Percentiles rank a stretch among this genome's conserved stretches.
Evolutionary conservation across 2,329 filamentous ascomycete species (phyloP).

Genomic region (Aspergillus hiratsukae): DNA sequence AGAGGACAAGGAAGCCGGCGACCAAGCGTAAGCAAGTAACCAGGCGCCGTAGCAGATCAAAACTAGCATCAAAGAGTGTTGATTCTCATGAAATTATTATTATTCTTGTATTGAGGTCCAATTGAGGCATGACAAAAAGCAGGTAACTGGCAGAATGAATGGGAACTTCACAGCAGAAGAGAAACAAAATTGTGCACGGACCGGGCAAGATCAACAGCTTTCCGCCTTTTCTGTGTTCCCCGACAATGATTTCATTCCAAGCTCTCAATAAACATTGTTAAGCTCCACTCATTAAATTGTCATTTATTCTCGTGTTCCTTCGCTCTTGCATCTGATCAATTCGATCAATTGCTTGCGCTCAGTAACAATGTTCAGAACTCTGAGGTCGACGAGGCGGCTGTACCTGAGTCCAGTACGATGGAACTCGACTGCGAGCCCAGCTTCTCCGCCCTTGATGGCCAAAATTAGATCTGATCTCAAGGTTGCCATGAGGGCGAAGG

Average conservation of each 20-base stretch:
- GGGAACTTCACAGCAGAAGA: slow-evolving; percentile 7
- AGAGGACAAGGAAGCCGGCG: slow-evolving; percentile 4
- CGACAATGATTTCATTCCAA: slow-evolving; percentile 9
- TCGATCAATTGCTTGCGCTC: not conserved
- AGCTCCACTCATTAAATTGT: not conserved
- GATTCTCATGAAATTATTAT: slow-evolving; percentile 5
- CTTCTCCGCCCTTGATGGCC: slow-evolving; percentile 40
- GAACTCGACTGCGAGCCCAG: slow-evolving; percentile 35
- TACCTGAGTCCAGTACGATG: slow-evolving; percentile 32
- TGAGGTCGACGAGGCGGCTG: slow-evolving; percentile 25
- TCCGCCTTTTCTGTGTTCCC: slow-evolving; percentile 14
- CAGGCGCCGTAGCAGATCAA: slow-evolving; percentile 18
- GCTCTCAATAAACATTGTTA: not conserved
- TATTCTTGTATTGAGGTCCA: slow-evolving; percentile 3
- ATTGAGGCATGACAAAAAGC: slow-evolving; percentile 8
- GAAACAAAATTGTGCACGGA: slow-evolving; percentile 37
- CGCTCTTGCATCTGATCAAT: not conserved
- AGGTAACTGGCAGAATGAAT: slow-evolving; percentile 11
- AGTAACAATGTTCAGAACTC: slow-evolving; percentile 29
- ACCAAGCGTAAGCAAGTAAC: slow-evolving; percentile 3
- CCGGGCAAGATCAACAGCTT: slow-evolving; percentile 17
- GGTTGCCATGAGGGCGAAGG: slow-evolving; percentile 47
- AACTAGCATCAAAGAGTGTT: slow-evolving; percentile 16
- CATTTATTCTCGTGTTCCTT: not conserved
- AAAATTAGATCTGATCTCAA: slow-evolving; percentile 46